Evolutionary conservation across 2,329 filamentous ascomycete species (phyloP).

Genomic region (Talaromyces sp.): DNA sequence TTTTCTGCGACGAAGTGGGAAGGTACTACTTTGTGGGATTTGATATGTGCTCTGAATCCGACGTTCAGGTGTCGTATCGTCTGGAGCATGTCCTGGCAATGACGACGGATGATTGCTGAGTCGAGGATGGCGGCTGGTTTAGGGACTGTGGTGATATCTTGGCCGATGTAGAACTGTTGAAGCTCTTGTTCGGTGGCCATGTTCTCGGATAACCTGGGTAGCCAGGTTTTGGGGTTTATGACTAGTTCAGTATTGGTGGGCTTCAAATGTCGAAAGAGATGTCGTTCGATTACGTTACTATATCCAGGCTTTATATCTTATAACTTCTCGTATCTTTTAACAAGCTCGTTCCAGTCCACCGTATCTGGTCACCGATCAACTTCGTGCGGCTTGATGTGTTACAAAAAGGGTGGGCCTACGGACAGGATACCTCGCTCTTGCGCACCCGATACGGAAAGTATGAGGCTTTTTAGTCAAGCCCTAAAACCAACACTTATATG

Average conservation of each 20-base stretch:
- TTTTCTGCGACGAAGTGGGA: neutral
- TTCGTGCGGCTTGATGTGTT: too few species aligned
- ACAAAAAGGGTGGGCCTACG: too few species aligned
- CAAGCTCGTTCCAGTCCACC: neutral
- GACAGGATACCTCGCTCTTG: neutral
- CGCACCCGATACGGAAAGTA: neutral
- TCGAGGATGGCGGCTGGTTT: constrained; percentile 68
- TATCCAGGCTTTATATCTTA: neutral
- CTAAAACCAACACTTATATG: neutral
- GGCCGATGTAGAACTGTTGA: constrained; percentile 22
- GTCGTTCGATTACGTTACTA: neutral
- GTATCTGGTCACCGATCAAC: neutral
- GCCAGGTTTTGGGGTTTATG: neutral
- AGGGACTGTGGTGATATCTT: constrained; percentile 56
- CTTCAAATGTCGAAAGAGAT: neutral
- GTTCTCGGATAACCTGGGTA: neutral
- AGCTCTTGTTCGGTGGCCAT: neutral
- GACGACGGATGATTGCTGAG: constrained; percentile 59
- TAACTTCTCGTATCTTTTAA: too few species aligned
- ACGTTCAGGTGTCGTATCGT: neutral
- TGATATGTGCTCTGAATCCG: neutral
- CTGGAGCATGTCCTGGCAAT: constrained; percentile 68
- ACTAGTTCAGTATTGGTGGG: too few species aligned
- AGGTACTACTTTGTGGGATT: neutral
- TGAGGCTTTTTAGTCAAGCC: neutral